phyloP scores from a whole-genome alignment of 2,329 filamentous ascomycete species.

The Neophaeococcomyces aloes region DNA sequence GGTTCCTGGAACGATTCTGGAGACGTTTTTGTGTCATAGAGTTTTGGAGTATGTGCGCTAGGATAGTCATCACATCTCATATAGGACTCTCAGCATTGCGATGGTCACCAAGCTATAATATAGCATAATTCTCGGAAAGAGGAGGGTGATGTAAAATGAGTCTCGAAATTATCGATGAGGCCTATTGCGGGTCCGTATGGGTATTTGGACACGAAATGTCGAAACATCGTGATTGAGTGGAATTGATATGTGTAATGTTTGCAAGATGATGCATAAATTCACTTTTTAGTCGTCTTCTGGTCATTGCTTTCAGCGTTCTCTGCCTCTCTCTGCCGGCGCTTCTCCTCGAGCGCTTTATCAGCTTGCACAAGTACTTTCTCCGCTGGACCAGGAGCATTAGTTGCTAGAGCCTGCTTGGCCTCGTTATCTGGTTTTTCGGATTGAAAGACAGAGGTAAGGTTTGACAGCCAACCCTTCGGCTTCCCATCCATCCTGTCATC shows the following conservation, averaged over 20 bases:
- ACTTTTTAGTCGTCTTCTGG: constrained; percentile 8
- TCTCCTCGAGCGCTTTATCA: constrained; percentile 26
- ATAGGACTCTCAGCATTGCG: too few relatives aligned
- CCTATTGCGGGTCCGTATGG: too few relatives aligned
- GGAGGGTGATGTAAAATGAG: too few relatives aligned
- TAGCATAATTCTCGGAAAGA: too few relatives aligned
- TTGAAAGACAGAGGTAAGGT: constrained; percentile 24
- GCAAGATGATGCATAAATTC: too few relatives aligned
- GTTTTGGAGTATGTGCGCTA: too few relatives aligned
- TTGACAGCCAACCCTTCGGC: constrained; percentile 26
- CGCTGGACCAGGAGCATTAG: constrained; percentile 18
- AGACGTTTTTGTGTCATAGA: too few relatives aligned
- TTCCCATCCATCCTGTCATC: constrained; percentile 21
- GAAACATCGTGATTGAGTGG: neutral
- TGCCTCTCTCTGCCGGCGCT: constrained; percentile 19
- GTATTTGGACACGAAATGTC: neutral
- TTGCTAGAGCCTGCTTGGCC: constrained; percentile 25
- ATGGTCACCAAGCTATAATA: too few relatives aligned
- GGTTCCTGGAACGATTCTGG: too few relatives aligned
- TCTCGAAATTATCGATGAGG: too few relatives aligned
- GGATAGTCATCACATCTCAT: too few relatives aligned
- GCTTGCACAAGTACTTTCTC: constrained; percentile 21
- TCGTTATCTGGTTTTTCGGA: constrained; percentile 29
- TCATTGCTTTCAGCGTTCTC: constrained; percentile 12
- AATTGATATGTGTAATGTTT: constrained; percentile 2